phyloP scores from a whole-genome alignment of 495 filamentous ascomycete species.

The Hypoxylon perforatum region DNA sequence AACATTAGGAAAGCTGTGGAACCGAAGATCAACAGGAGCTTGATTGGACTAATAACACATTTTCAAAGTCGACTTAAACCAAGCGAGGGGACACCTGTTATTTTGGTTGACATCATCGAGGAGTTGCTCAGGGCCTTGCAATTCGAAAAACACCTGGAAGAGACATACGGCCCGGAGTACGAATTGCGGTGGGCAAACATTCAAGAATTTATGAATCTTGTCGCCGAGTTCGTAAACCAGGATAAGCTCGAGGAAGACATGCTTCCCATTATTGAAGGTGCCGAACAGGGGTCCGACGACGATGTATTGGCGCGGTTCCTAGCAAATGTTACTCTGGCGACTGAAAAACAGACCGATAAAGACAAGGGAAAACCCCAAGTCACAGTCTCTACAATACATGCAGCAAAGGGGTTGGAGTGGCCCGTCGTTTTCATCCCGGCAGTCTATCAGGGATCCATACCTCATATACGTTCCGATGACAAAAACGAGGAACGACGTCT shows the following conservation, averaged over 20 bases:
- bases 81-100: conserved; percentile 51
- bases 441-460: conserved; percentile 91
- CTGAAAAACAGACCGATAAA: conserved; percentile 73
- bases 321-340: conserved; percentile 87
- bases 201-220: conserved; percentile 84
- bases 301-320: conserved; percentile 83
- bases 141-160: conserved; percentile 77
- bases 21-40: conserved; percentile 58
- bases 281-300: conserved; percentile 74
- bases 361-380: conserved; percentile 72
- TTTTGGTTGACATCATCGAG: conserved; percentile 77
- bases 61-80: conserved; percentile 71
- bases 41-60: conserved; percentile 66
- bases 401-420: conserved; percentile 97
- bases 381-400: conserved; percentile 96
- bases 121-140: conserved; percentile 77
- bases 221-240: conserved; percentile 71
- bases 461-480: conserved; percentile 93
- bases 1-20: conserved; percentile 75
- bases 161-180: conserved; percentile 77
- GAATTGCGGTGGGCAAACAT: conserved; percentile 92
- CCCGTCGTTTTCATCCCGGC: conserved; percentile 95
- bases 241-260: conserved; percentile 68
- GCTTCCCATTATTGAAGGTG: conserved; percentile 80
- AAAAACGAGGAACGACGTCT: conserved; percentile 88